Conservation (phyloP, 2,329 filamentous ascomycete genomes). For the Curvularia verruculosa region DNA sequence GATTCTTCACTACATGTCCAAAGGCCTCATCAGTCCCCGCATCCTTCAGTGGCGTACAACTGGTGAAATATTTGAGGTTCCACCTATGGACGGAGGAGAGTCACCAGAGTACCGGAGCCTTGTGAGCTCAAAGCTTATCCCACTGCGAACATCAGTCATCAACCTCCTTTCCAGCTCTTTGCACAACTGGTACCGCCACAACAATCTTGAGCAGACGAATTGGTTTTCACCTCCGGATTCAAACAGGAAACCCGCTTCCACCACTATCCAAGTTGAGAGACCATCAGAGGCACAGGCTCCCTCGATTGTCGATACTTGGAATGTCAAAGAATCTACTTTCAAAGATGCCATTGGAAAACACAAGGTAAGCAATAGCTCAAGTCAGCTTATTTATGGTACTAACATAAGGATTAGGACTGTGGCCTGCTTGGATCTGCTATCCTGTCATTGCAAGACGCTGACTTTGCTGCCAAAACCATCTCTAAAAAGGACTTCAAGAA, state of each 20-base stretch:
- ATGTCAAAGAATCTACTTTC: constrained; percentile 67
- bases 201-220: constrained; percentile 75
- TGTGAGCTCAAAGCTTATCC: constrained; percentile 74
- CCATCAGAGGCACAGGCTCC: constrained; percentile 56
- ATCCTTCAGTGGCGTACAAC: constrained; percentile 83
- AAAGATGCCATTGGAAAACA: constrained; percentile 49
- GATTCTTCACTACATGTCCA: constrained; percentile 86
- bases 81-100: constrained; percentile 84
- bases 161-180: constrained; percentile 79
- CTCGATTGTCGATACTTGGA: constrained; percentile 69
- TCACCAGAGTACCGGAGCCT: constrained; percentile 82
- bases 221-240: constrained; percentile 68
- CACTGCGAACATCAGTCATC: constrained; percentile 76
- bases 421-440: constrained; percentile 57
- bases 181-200: constrained; percentile 82
- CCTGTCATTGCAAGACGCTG: constrained; percentile 68
- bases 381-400: constrained; percentile 6
- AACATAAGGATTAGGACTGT: constrained; percentile 24
- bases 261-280: constrained; percentile 67
- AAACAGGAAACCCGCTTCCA: constrained; percentile 50
- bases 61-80: constrained; percentile 75
- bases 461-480: constrained; percentile 73
- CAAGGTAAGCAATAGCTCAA: constrained; percentile 21
- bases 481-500: constrained; percentile 58
- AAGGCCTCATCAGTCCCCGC: constrained; percentile 77